A percentile compares a stretch with the other conserved stretches of the same genome.
These are phyloP conservation scores for Citrullus colocynthis DNA, from an alignment of 306 rosid species.

Conservation along the genomic window DNA sequence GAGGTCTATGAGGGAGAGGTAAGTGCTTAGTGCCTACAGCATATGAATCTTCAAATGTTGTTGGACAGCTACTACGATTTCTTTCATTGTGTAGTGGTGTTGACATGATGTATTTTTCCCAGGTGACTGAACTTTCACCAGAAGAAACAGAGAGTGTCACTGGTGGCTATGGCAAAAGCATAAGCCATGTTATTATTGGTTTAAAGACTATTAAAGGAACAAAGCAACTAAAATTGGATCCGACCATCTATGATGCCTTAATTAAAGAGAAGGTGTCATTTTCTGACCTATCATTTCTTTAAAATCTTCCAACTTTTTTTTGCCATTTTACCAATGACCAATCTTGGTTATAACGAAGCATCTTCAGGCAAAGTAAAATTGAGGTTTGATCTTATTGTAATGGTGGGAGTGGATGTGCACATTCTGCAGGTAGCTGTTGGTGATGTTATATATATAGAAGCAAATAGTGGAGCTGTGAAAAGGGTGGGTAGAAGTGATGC, in stretches of 20 bases:
- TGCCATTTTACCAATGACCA: not conserved
- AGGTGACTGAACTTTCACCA: slow-evolving; percentile 93
- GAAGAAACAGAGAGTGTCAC: slow-evolving; percentile 90
- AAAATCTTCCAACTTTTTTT: not conserved
- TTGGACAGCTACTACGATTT: not conserved
- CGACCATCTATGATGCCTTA: slow-evolving; percentile 92
- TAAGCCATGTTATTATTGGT: slow-evolving; percentile 94
- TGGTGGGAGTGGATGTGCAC: not conserved
- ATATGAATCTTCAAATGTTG: not conserved
- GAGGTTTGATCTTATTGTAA: not conserved
- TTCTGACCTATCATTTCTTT: not conserved
- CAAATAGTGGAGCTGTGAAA: slow-evolving; percentile 95
- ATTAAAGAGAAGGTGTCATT: slow-evolving; percentile 70
- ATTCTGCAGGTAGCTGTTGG: slow-evolving; percentile 72
- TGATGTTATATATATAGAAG: slow-evolving; percentile 89
- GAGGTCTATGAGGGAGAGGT: slow-evolving; percentile 99
- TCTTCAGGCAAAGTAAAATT: not conserved
- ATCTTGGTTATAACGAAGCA: not conserved
- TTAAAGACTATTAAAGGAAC: slow-evolving; percentile 94
- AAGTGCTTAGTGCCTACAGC: slow-evolving; percentile 11
- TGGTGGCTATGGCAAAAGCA: slow-evolving; percentile 95
- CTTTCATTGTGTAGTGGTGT: not conserved
- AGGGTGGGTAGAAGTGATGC: slow-evolving; percentile 98
- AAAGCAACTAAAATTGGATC: slow-evolving; percentile 91
- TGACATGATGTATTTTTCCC: slow-evolving; percentile 13